Percentiles rank a stretch among this genome's conserved stretches.
Evolutionary conservation across 2,329 filamentous ascomycete genomes (phyloP).

Genomic region (Xenosphaeropsis pyriputrescens): DNA sequence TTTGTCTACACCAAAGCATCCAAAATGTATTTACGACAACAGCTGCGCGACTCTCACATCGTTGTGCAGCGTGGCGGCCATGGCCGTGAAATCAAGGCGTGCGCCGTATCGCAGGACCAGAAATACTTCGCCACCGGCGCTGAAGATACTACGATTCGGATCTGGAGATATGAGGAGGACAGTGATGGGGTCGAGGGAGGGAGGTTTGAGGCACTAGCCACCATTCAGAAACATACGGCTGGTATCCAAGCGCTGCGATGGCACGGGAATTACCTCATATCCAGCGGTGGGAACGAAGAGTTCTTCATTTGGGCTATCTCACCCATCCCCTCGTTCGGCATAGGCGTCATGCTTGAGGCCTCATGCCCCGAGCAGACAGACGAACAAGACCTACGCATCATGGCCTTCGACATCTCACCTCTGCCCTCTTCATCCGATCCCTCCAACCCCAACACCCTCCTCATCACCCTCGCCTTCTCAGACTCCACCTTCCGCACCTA

Average conservation of each 20-base stretch:
- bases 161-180: constrained; percentile 38
- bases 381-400: constrained; percentile 59
- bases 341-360: constrained; percentile 43
- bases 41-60: constrained; percentile 23
- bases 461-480: constrained; percentile 64
- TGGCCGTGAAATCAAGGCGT: constrained; percentile 69
- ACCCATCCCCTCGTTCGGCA: constrained; percentile 33
- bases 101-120: constrained; percentile 27
- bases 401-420: constrained; percentile 60
- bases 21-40: constrained; percentile 26
- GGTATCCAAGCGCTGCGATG: constrained; percentile 63
- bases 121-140: constrained; percentile 49
- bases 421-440: constrained; percentile 55
- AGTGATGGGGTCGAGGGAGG: constrained; percentile 2
- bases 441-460: constrained; percentile 20
- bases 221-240: constrained; percentile 63
- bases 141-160: constrained; percentile 61
- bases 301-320: constrained; percentile 64
- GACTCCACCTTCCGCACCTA: constrained; percentile 65
- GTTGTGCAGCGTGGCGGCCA: constrained; percentile 58
- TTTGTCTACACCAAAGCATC: constrained; percentile 68
- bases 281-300: constrained; percentile 77
- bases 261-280: constrained; percentile 62
- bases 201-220: constrained; percentile 33
- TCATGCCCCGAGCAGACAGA: constrained; percentile 34